Evolutionary conservation across 2,329 filamentous ascomycete genomes (phyloP), one percentile per base, ranked within the genome.

Genomic region (Verticillium isaacii): DNA sequence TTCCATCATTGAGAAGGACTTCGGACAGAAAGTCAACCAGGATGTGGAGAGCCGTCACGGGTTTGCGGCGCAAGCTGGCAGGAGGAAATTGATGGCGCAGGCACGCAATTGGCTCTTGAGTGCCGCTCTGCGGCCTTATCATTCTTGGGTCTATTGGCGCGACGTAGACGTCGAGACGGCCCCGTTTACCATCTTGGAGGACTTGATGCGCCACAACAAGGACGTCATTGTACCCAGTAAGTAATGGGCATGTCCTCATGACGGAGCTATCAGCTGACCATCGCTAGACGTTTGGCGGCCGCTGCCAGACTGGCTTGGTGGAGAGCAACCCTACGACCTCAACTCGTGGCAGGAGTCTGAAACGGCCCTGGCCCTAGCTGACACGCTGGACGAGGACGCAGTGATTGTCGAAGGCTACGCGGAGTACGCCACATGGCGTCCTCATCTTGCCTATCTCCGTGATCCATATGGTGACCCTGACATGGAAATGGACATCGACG

Each of bases 271-370:
- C 14, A n/a, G 32, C n/a, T 56, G 54, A 32, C 32, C 29, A 32
- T 32, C 54, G 2, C 25, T 17, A 93, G 90, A 99, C 79, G 95
- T 99, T 63, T 99, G 95, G 95, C 89, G 95, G 66, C 95, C 95
- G n/a, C 85, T 99, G 57, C 95, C 95, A 7, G 95, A 99, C 75
- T 99, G 95, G 95, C 90, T 99, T 29, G 95, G 95, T 56, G 96
- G 95, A 70, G 95, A 99, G 74, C 95, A 99, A 74, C 95, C 95
- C 1, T 99, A 99, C 74, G 95, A 99, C 77, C 77, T 99, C 69
- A 99, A 99, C 75, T 98, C 94, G 17, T 99, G 95, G 95, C 95
- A 99, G 76, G 95, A 99, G 76, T 99, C 95, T 0, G 96, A 99
- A 72, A 99, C 95, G 0, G 95, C 95, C 0, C 82, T 99, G 59